Base-by-base conservation (phyloP, 148 eudicot genomes). In the Mesembryanthemum crystallinum region DNA sequence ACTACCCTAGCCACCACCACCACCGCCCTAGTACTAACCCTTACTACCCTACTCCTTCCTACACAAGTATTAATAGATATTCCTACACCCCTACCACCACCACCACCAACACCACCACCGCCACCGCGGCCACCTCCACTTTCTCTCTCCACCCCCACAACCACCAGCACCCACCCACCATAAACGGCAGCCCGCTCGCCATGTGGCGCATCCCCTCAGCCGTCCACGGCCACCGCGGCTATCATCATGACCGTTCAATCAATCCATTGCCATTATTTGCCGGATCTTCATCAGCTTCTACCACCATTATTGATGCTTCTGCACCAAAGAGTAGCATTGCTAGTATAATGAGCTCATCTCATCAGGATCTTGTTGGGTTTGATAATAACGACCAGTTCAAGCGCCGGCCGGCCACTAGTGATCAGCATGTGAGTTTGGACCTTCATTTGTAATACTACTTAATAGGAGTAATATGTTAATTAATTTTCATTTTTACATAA, bases 351-450 rank as follows among this genome's bases (percentile, higher is more conserved):
- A 8, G 14, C 14, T 45, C 49, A 6, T 45, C 49, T 8, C 49
- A 45, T 10, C 49, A 45, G 43, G 67, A 51, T 67, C 51, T 39
- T 9, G 54, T 42, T 42, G 71, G 30, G 54, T 67, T 67, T 52
- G 77, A 32, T 69, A 72, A 71, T 67, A 80, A 29, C 35, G 83
- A 32, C 75, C 83, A 75, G 60, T 64, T 88, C 76, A 65, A 82
- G 80, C 63, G 81, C 47, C 87, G 63, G 64, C 74, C 69, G 51
- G 76, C 49, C 82, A 90, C 68, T 74, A 92, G 89, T 60, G 58
- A 67, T 24, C 64, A 62, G 37, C 90, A 89, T 66, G 96, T 95
- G 90, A 95, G 99, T 90, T 89, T 95, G 82, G 99, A 95, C 88
- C 92, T 95, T 84, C 96, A 85, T 88, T 82, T 94, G 87, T 94